phyloP scores from a whole-genome alignment of 164 flowering plant species.

The Macadamia tetraphylla region DNA sequence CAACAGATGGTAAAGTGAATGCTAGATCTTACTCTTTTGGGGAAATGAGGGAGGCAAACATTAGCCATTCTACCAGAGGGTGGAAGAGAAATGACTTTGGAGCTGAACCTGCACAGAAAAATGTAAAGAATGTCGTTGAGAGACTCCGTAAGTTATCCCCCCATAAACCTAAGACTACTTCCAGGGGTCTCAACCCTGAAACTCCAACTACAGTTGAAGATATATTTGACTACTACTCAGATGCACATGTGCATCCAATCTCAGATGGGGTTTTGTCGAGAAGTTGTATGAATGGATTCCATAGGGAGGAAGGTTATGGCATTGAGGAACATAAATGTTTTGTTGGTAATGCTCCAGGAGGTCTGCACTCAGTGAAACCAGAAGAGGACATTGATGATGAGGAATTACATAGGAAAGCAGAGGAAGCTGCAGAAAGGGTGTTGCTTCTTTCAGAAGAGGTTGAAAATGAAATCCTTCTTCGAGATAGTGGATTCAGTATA shows the following conservation, averaged over 20 bases:
- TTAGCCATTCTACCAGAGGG: slow-evolving; percentile 35
- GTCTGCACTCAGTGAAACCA: slow-evolving; percentile 9
- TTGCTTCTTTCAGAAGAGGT: slow-evolving; percentile 49
- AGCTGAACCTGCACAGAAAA: slow-evolving; percentile 56
- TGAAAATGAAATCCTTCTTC: slow-evolving; percentile 45
- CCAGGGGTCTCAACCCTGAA: slow-evolving; percentile 36
- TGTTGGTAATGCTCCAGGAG: slow-evolving; percentile 17
- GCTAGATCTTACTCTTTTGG: slow-evolving; percentile 54
- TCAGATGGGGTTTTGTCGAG: slow-evolving; percentile 20
- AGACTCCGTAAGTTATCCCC: slow-evolving; percentile 51
- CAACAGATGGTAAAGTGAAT: slow-evolving; percentile 38
- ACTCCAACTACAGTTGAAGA: slow-evolving; percentile 68
- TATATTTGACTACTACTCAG: slow-evolving; percentile 44
- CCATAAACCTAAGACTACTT: slow-evolving; percentile 25
- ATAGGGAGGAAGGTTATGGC: slow-evolving; percentile 11
- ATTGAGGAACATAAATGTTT: slow-evolving; percentile 15
- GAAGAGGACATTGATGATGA: slow-evolving; percentile 40
- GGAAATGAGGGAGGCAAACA: slow-evolving; percentile 37
- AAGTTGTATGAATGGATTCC: slow-evolving; percentile 17
- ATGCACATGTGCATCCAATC: slow-evolving; percentile 20
- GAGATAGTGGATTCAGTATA: slow-evolving; percentile 29
- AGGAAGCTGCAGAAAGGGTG: slow-evolving; percentile 67
- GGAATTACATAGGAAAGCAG: slow-evolving; percentile 40
- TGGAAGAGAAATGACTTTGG: slow-evolving; percentile 41
- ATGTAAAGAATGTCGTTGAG: slow-evolving; percentile 79